Evolutionary conservation across 1,139 yeast species (phyloP).

Genomic region (Geotrichum siamense): DNA sequence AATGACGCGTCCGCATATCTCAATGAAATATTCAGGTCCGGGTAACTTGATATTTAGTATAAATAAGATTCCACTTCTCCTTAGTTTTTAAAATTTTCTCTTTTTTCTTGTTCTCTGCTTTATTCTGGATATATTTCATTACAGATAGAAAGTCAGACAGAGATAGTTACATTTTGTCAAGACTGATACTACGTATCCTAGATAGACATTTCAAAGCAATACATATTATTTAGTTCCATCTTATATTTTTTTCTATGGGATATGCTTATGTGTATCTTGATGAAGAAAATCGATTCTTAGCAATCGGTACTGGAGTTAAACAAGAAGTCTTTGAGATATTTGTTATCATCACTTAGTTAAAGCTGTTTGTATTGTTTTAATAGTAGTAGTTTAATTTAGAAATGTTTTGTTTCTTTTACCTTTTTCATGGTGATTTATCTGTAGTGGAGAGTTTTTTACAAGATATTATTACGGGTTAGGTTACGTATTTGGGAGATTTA

Average conservation of each 20-base stretch:
- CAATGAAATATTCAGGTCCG: conserved; percentile 1
- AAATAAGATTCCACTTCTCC: conserved; percentile 2
- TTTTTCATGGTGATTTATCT: no score
- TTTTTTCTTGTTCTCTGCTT: conserved; percentile 7
- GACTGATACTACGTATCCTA: conserved; percentile 18
- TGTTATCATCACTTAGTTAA: no score
- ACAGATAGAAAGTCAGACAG: conserved; percentile 14
- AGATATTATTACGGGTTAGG: no score
- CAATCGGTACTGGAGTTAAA: conserved; percentile 15
- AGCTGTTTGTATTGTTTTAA: no score
- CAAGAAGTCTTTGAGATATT: conserved; percentile 18
- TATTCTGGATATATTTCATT: conserved; percentile 9
- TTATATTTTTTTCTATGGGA: no score
- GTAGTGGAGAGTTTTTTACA: no score
- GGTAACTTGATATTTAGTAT: conserved; percentile 2
- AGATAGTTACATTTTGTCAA: conserved; percentile 12
- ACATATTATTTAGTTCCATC: conserved; percentile 18
- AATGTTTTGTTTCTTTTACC: no score
- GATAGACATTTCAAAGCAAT: conserved; percentile 16
- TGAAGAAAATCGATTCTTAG: conserved; percentile 10
- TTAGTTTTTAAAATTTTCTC: neutral
- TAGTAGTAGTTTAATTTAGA: no score
- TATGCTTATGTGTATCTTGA: conserved; percentile 3
- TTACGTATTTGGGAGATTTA: no score
- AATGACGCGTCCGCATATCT: conserved; percentile 7